Conservation (phyloP, 352 stramenopile genomes). For the Phytophthora melonis region DNA sequence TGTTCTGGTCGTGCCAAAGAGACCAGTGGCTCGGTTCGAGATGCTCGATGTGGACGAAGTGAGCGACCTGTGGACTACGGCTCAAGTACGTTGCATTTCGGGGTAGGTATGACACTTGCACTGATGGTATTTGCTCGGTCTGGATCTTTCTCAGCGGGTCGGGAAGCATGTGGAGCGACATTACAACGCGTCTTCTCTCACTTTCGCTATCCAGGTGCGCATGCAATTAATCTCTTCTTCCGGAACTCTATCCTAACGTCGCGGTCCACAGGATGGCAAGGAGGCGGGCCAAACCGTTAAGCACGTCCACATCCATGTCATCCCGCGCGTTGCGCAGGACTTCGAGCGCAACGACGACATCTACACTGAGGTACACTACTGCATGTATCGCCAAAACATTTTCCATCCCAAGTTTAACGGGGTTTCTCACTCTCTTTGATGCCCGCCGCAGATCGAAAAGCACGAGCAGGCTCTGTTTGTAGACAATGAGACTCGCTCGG, state of each 20-base stretch:
- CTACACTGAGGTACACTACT: conserved; percentile 84
- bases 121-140: not conserved
- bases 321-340: conserved; percentile 82
- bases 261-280: conserved; percentile 71
- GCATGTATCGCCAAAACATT: too few species aligned
- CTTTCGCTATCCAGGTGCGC: conserved; percentile 91
- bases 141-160: conserved; percentile 48
- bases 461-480: conserved; percentile 59
- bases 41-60: conserved; percentile 88
- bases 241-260: not conserved
- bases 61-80: conserved; percentile 89
- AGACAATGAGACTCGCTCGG: conserved; percentile 78
- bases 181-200: conserved; percentile 85
- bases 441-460: conserved; percentile 59
- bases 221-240: not conserved
- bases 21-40: conserved; percentile 75
- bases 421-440: too few species aligned
- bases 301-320: conserved; percentile 95
- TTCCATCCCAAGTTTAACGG: too few species aligned
- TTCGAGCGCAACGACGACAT: conserved; percentile 93
- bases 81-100: conserved; percentile 54
- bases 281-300: conserved; percentile 92
- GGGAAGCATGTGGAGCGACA: conserved; percentile 77
- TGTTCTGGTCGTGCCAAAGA: conserved; percentile 90
- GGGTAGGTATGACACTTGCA: not conserved